A percentile compares a stretch with the other conserved stretches of the same genome.
These are phyloP conservation scores for Albugo candida DNA, from an alignment of 352 stramenopile species.

Conservation along the genomic window DNA sequence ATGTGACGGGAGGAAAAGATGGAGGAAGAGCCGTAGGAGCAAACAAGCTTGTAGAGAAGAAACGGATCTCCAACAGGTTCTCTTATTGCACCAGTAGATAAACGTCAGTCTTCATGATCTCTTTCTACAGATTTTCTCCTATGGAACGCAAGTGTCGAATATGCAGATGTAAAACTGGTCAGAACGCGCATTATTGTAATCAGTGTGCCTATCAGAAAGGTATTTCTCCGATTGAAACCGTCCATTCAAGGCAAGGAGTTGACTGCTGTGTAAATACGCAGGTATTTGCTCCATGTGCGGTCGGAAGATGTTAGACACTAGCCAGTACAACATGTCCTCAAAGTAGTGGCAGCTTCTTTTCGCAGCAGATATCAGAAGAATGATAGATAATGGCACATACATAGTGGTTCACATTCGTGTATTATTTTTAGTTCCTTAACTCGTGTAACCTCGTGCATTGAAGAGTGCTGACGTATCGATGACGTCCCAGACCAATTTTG, in stretches of 20 bases:
- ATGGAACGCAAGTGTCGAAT: slow-evolving; percentile 34
- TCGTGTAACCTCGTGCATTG: neutral
- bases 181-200: slow-evolving; percentile 48
- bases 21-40: slow-evolving; percentile 20
- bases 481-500: neutral
- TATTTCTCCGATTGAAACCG: slow-evolving; percentile 4
- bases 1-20: slow-evolving; percentile 31
- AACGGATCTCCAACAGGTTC: slow-evolving; percentile 17
- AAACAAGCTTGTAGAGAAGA: slow-evolving; percentile 29
- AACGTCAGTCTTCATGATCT: neutral
- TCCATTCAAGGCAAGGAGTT: slow-evolving; percentile 1
- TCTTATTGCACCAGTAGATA: neutral
- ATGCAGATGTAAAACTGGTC: slow-evolving; percentile 33
- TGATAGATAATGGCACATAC: neutral
- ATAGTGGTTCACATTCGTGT: neutral
- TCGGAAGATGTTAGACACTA: slow-evolving; percentile 36
- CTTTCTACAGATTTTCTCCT: slow-evolving; percentile 19
- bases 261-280: slow-evolving; percentile 2
- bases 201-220: slow-evolving; percentile 67
- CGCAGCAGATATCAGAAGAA: neutral
- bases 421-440: neutral
- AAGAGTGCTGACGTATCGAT: neutral
- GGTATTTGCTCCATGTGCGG: slow-evolving; percentile 54
- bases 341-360: neutral
- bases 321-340: slow-evolving; percentile 44